phyloP scores from a whole-genome alignment of 179 eudicot genomes.

The Pouteria campechiana region DNA sequence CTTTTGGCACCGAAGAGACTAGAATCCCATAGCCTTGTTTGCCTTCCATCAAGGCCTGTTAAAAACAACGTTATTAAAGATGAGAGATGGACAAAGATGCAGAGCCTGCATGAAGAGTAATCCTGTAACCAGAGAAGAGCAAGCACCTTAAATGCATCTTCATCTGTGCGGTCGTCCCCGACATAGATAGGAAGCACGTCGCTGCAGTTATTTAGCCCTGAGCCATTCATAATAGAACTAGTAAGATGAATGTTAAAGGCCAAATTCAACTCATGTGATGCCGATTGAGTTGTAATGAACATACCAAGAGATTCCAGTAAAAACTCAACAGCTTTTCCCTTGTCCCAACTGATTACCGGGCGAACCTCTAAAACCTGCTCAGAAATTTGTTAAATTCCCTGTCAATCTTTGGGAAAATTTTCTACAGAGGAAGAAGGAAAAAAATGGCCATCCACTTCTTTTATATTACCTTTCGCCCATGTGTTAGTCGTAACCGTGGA shows the following conservation, averaged over 20 bases:
- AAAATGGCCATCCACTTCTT: too few relatives aligned
- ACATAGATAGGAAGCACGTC: conserved; percentile 71
- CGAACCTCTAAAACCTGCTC: conserved; percentile 87
- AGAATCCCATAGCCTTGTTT: conserved; percentile 68
- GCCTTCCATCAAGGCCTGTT: conserved; percentile 43
- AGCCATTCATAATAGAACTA: background rate
- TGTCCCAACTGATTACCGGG: conserved; percentile 74
- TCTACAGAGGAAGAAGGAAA: background rate
- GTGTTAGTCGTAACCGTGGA: conserved; percentile 62
- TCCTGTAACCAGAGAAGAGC: background rate
- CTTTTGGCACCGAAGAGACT: conserved; percentile 55
- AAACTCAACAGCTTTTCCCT: conserved; percentile 86
- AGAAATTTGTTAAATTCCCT: background rate
- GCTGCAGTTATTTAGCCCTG: conserved; percentile 29
- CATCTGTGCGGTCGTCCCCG: conserved; percentile 84
- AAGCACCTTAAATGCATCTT: conserved; percentile 83
- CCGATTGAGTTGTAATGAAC: background rate
- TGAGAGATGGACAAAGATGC: background rate
- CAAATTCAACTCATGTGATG: background rate
- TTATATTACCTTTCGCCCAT: conserved; percentile 79
- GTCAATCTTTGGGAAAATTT: background rate
- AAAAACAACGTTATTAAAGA: background rate
- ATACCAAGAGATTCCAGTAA: conserved; percentile 67
- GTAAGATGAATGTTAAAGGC: background rate
- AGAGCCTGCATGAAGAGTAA: background rate